Conservation (phyloP, 1,284 basidiomycete species). For the Caloboletus firmus region DNA sequence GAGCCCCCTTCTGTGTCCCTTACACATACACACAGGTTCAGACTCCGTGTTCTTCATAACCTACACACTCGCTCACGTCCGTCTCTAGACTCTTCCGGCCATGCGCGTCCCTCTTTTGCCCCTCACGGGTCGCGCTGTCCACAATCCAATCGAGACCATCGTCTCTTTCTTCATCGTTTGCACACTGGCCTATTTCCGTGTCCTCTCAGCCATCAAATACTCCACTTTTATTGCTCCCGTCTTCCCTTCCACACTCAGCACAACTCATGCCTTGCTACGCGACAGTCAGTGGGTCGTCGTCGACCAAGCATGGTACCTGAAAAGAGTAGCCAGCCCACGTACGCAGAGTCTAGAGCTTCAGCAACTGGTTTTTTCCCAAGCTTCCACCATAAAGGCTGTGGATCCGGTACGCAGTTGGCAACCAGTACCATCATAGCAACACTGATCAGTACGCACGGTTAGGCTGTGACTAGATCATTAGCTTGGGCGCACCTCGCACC, state of each 20-base stretch:
- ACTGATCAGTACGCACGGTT: slow-evolving; percentile 6
- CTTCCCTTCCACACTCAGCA: slow-evolving; percentile 46
- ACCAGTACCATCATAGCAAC: background rate
- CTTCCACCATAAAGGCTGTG: slow-evolving; percentile 34
- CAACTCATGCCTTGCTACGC: slow-evolving; percentile 53
- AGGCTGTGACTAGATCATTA: slow-evolving; percentile 26
- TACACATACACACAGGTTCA: background rate
- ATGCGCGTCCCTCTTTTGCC: slow-evolving; percentile 62
- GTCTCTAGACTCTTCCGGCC: background rate
- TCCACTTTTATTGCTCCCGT: slow-evolving; percentile 64
- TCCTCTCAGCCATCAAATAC: slow-evolving; percentile 82
- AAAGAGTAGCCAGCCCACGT: slow-evolving; percentile 36
- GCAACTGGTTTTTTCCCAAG: slow-evolving; percentile 60
- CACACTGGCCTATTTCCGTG: slow-evolving; percentile 90
- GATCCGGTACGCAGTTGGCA: slow-evolving; percentile 35
- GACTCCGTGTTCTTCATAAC: background rate
- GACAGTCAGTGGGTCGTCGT: slow-evolving; percentile 60
- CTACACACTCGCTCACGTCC: background rate
- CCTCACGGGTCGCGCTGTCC: slow-evolving; percentile 63
- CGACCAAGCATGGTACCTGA: slow-evolving; percentile 48
- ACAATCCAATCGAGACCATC: slow-evolving; percentile 80
- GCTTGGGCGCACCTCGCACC: slow-evolving; percentile 35
- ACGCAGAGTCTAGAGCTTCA: slow-evolving; percentile 56
- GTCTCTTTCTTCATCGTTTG: slow-evolving; percentile 84
- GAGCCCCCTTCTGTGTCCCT: background rate